Base-by-base conservation (phyloP, 2,329 filamentous ascomycete genomes). In the Penicillium polonicum region DNA sequence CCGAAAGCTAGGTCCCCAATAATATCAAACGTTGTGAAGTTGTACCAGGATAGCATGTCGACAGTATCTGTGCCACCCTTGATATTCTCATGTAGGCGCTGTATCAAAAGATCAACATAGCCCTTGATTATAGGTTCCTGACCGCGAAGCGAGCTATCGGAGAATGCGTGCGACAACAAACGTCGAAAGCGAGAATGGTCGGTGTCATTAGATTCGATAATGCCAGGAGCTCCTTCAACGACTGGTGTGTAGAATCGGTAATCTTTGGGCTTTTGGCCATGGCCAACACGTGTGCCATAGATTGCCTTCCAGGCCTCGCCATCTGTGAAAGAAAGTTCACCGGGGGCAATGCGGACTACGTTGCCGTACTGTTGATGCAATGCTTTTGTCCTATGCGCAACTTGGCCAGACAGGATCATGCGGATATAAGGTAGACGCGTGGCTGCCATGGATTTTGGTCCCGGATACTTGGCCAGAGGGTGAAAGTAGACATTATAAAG, bases 121-220 rank as follows among this genome's bases (percentile, higher is more conserved):
- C 35, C 15, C 29, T 63, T 58, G 17, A 77, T 67, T n/a, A 74
- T 62, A 1, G 65, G 55, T 52, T 76, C 76, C 56, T 78, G 78
- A 13, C 73, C 71, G 5, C 65, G 65, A 17, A 81, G 51, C 2
- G 75, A 73, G 46, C 71, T 72, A 43, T 80, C 78, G 0, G 77
- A 78, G 59, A 81, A 80, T 0, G 73, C 76, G 54, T 75, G 71
- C 0, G 72, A 65, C 8, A 80, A 54, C 1, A 72, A 58, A 0
- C 70, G 64, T 21, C 76, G 70, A 25, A 67, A 60, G 8, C 62
- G 63, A 1, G 58, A 51, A 41, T 65, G 62, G 23, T 65, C 63
- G 0, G 25, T 50, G 19, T 64, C 56, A 23, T 57, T 51, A 25
- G 63, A 62, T 23, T 27, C 2, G 35, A 65, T 61, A 36, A 65